Evolutionary conservation across 345 rosid genomes (phyloP).

Genomic region (Salix suchowensis): DNA sequence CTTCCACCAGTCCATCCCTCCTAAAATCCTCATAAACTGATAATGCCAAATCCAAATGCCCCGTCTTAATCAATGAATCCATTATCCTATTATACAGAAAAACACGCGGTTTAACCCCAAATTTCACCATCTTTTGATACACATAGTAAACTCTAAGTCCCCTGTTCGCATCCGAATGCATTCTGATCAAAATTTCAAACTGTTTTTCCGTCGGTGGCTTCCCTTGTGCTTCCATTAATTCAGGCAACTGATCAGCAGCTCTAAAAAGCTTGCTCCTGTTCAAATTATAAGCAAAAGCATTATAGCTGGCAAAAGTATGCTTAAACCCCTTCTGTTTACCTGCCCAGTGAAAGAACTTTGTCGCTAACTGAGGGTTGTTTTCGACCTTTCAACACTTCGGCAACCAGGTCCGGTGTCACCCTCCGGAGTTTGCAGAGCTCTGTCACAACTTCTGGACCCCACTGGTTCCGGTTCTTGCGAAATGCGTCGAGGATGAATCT

Average conservation of each 20-base stretch:
- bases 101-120: constrained; percentile 61
- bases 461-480: constrained; percentile 46
- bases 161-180: constrained; percentile 79
- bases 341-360: constrained; percentile 94
- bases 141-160: constrained; percentile 76
- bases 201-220: constrained; percentile 74
- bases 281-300: constrained; percentile 84
- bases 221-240: constrained; percentile 83
- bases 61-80: constrained; percentile 61
- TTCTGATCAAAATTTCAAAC: constrained; percentile 84
- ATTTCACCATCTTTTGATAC: constrained; percentile 85
- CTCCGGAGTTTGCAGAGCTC: constrained; percentile 88
- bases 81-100: constrained; percentile 77
- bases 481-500: constrained; percentile 77
- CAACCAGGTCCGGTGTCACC: constrained; percentile 67
- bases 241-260: constrained; percentile 85
- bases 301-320: constrained; percentile 74
- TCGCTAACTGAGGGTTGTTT: constrained; percentile 45
- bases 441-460: constrained; percentile 62
- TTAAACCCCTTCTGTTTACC: constrained; percentile 83
- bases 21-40: constrained; percentile 79
- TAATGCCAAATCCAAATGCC: constrained; percentile 65
- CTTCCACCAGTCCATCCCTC: constrained; percentile 66
- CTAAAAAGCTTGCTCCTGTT: constrained; percentile 55
- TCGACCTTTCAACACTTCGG: constrained; percentile 74